A percentile compares a stretch with the other conserved stretches of the same genome.
Conservation (phyloP, 202 grass and related monocot species). For the Digitaria exilis region DNA sequence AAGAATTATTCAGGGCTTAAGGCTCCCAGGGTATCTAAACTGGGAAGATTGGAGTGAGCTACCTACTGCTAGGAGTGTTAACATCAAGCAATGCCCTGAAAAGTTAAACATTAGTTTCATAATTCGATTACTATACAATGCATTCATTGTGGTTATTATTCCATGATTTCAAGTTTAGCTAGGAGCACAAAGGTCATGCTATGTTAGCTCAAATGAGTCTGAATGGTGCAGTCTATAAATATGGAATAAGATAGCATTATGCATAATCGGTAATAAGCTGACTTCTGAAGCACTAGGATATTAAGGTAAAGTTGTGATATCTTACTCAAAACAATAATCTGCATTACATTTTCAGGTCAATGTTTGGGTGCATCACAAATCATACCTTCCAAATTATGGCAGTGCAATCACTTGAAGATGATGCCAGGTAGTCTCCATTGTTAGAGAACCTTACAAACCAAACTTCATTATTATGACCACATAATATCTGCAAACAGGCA, state of each 20-base stretch:
- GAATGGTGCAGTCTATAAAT: constrained; percentile 7
- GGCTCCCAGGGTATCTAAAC: background rate
- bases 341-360: background rate
- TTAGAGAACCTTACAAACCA: constrained; percentile 99
- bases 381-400: constrained; percentile 95
- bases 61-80: constrained; percentile 16
- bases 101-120: constrained; percentile 6
- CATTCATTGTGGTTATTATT: background rate
- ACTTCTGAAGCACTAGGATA: constrained; percentile 26
- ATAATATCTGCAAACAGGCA: constrained; percentile 84
- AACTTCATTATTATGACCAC: constrained; percentile 92
- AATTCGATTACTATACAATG: background rate
- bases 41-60: background rate
- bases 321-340: constrained; percentile 34
- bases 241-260: background rate
- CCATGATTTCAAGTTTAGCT: background rate
- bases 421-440: constrained; percentile 85
- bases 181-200: background rate
- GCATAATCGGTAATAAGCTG: constrained; percentile 1
- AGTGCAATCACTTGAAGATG: constrained; percentile 92
- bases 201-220: background rate
- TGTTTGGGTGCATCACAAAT: constrained; percentile 3
- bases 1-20: background rate
- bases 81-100: background rate
- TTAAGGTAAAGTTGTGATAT: constrained; percentile 1